Evolutionary conservation across 495 filamentous ascomycete species (phyloP).

Genomic region (Jackrogersella multiformis): DNA sequence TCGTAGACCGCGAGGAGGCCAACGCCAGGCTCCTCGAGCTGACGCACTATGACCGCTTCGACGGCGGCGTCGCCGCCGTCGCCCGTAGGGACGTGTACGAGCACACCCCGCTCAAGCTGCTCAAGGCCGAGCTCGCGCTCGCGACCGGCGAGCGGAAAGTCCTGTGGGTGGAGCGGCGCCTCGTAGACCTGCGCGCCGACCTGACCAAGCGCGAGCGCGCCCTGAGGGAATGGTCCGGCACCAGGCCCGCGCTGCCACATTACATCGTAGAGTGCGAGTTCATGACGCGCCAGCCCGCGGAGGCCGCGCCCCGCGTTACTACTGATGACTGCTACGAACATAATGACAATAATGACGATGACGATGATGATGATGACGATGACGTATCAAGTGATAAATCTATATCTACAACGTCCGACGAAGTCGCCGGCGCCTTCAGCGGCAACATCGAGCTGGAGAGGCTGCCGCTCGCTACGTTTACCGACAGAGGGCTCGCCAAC

Average conservation of each 20-base stretch:
- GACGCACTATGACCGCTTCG: not conserved
- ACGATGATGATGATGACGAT: no score
- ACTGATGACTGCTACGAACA: no score
- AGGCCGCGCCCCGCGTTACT: no score
- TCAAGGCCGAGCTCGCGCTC: constrained; percentile 20
- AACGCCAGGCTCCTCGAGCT: constrained; percentile 18
- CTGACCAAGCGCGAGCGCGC: constrained; percentile 6
- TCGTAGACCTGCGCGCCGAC: constrained; percentile 6
- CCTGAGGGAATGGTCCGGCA: constrained; percentile 19
- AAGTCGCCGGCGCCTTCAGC: not conserved
- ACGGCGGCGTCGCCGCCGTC: constrained; percentile 8
- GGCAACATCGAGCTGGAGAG: constrained; percentile 13
- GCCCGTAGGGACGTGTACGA: constrained; percentile 10
- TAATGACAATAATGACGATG: no score
- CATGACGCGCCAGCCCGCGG: constrained; percentile 3
- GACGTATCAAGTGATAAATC: no score
- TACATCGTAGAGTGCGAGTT: constrained; percentile 37
- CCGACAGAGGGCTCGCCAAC: constrained; percentile 26
- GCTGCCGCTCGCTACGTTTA: constrained; percentile 19
- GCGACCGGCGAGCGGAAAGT: constrained; percentile 23
- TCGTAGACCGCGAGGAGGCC: constrained; percentile 12
- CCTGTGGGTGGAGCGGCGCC: constrained; percentile 27
- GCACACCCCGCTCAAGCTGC: constrained; percentile 9
- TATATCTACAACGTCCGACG: not conserved
- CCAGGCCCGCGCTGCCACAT: constrained; percentile 10